Evolutionary conservation across 495 filamentous ascomycete genomes (phyloP), one percentile per base, ranked within the genome.

Genomic region (Penicillium coffeae): DNA sequence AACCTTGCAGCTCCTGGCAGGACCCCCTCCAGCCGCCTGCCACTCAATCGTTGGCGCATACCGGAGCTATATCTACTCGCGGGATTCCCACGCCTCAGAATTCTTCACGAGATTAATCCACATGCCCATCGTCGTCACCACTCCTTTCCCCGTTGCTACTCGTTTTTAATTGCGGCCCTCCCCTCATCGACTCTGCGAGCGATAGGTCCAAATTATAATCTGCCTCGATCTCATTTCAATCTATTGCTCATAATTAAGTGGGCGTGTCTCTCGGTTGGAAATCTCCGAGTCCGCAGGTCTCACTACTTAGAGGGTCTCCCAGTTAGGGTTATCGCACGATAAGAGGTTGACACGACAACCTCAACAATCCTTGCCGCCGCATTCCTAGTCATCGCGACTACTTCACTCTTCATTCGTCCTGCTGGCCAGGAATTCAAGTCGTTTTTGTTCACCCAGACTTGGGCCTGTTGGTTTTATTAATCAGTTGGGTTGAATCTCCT

Each of bases 341-440:
- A 59, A 27, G 47, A 59, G 54, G 69, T 74, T 74, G 68, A 74
- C 71, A 68, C 65, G 69, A 74, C 71, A 72, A 74, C 69, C 56
- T 56, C 54, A 54, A 57, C 66, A 56, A 70, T 68, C 69, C 66
- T 71, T 71, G 64, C 68, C 43, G 62, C 70, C 62, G 67, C 66
- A 70, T 67, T 62, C 56, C 48, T 62, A 56, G 53, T 21, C 39
- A 51, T 36, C 14, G 5, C 13, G 40, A 56, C 49, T 55, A 51
- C 51, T 62, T 57, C 22, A 58, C 47, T 49, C 44, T 44, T 36
- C 44, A 47, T 52, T 50, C 51, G 20, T 62, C 63, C 55, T 64
- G 52, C 57, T 51, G 53, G 58, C 39, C 51, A 52, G 51, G 55
- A 58, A 65, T 60, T 51, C 25, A 30, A 30, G 25, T 30, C 36